Evolutionary conservation across 2,329 filamentous ascomycete genomes (phyloP).

Genomic region (Thelonectria discophora): DNA sequence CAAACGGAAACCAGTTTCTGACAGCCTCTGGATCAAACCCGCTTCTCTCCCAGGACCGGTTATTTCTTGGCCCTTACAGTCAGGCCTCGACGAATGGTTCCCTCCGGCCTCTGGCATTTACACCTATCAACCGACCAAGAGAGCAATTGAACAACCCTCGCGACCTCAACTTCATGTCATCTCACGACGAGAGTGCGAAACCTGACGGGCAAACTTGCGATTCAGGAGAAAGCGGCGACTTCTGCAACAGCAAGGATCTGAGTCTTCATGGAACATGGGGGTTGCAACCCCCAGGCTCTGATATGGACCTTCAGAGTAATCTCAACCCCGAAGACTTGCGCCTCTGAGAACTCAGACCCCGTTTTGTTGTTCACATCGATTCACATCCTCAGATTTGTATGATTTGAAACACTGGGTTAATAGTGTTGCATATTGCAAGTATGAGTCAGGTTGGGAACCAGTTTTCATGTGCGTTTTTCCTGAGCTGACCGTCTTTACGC

Average conservation of each 20-base stretch:
- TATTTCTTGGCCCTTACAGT: conserved; percentile 42
- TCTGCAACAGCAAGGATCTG: conserved; percentile 39
- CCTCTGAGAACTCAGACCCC: conserved; percentile 27
- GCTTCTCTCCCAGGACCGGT: conserved; percentile 46
- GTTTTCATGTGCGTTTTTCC: background rate
- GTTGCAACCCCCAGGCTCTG: conserved; percentile 33
- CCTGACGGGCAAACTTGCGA: conserved; percentile 41
- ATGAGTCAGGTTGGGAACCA: background rate
- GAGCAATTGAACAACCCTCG: conserved; percentile 31
- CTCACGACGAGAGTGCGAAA: conserved; percentile 34
- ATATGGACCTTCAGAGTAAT: conserved; percentile 36
- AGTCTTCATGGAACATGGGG: conserved; percentile 39
- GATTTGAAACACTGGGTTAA: background rate
- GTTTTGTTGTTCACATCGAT: background rate
- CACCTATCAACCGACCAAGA: conserved; percentile 41
- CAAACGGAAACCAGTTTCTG: conserved; percentile 40
- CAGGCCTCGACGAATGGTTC: conserved; percentile 34
- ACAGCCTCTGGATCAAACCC: conserved; percentile 45
- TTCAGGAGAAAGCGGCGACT: conserved; percentile 29
- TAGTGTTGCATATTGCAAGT: background rate
- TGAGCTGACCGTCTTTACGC: background rate
- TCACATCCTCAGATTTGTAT: background rate
- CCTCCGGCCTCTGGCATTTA: conserved; percentile 43
- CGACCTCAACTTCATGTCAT: conserved; percentile 22
- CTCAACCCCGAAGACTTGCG: conserved; percentile 39